Conservation (phyloP, 2,329 filamentous ascomycete genomes). For the Alternaria sp. region DNA sequence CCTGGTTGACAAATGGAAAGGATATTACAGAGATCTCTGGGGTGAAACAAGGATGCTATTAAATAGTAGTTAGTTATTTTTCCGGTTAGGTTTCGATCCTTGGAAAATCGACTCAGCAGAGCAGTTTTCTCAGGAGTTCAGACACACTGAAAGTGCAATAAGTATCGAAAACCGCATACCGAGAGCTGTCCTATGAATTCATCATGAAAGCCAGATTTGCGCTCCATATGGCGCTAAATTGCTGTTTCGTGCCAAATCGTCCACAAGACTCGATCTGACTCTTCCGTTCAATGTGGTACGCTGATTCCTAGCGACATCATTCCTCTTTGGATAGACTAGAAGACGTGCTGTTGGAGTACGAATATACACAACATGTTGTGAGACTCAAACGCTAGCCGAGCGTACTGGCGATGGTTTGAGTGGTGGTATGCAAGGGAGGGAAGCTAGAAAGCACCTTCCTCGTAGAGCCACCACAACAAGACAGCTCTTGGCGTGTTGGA, state of each 20-base stretch:
- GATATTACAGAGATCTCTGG: no score
- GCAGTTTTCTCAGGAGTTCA: background rate
- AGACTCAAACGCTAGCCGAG: background rate
- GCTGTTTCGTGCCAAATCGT: background rate
- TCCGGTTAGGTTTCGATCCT: no score
- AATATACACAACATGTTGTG: background rate
- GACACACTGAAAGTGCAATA: background rate
- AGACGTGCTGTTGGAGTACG: background rate
- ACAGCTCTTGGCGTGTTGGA: slow-evolving; percentile 5
- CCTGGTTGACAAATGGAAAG: no score
- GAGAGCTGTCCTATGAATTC: background rate
- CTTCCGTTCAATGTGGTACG: background rate
- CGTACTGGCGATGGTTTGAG: background rate
- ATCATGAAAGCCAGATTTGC: background rate
- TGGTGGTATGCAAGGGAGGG: background rate
- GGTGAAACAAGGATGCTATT: no score
- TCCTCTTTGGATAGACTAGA: background rate
- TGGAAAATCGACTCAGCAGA: background rate
- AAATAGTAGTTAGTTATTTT: no score
- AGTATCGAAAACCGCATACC: background rate
- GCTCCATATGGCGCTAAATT: background rate
- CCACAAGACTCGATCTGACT: background rate
- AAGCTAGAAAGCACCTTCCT: slow-evolving; percentile 3
- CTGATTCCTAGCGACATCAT: background rate
- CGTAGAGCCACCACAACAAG: slow-evolving; percentile 12